Evolutionary conservation across 1,284 basidiomycete genomes (phyloP).

Genomic region (Tilletia caries): DNA sequence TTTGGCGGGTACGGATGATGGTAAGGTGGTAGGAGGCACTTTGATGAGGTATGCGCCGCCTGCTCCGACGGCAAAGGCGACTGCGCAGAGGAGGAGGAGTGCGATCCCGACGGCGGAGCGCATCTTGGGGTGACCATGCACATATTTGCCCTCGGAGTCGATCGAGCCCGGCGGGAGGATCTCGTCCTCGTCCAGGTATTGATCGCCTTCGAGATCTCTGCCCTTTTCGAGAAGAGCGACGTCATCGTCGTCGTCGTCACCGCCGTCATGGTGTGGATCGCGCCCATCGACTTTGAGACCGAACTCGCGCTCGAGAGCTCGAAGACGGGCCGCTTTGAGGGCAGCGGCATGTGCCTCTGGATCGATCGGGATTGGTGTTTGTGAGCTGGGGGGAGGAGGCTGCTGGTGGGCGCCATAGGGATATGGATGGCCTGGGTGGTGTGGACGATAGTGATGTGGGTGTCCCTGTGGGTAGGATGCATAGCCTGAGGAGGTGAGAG

Average conservation of each 20-base stretch:
- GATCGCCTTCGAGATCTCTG: not conserved
- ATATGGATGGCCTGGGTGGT: not conserved
- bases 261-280: not conserved
- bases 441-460: not conserved
- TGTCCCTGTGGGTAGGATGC: not conserved
- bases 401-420: not conserved
- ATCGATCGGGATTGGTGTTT: not conserved
- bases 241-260: not conserved
- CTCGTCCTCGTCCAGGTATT: not conserved
- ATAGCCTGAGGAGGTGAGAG: conserved; percentile 22
- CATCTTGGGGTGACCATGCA: conserved; percentile 7
- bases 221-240: not conserved
- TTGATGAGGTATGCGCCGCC: conserved; percentile 4
- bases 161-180: not conserved
- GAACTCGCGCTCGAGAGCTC: conserved; percentile 7
- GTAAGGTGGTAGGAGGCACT: not conserved
- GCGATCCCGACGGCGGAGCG: not conserved
- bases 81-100: not conserved
- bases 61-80: conserved; percentile 3
- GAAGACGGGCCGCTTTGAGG: conserved; percentile 6
- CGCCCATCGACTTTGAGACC: conserved; percentile 9
- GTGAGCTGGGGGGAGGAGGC: not conserved
- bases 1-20: not conserved
- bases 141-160: not conserved
- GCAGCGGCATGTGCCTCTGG: not conserved